Evolutionary conservation across 345 rosid species (phyloP).

Genomic region (Brassica rapa): DNA sequence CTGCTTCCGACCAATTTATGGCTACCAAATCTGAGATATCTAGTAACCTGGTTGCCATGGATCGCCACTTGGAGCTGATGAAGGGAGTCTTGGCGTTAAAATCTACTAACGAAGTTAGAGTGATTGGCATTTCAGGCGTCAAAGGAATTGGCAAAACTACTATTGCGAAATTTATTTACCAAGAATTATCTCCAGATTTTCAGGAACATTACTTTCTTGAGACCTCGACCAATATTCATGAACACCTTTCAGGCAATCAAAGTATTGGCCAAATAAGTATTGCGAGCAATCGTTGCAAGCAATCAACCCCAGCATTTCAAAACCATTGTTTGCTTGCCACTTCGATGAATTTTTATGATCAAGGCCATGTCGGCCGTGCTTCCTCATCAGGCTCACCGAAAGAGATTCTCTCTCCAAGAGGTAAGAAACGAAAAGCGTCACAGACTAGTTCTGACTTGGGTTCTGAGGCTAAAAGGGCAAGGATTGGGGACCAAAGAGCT

Average conservation of each 20-base stretch:
- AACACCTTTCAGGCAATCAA: not conserved
- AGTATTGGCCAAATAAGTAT: too few species aligned
- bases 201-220: not conserved
- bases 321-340: not conserved
- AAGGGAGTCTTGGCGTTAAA: not conserved
- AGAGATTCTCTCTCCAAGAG: not conserved
- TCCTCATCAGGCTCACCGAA: not conserved
- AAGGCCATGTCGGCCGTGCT: not conserved
- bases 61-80: not conserved
- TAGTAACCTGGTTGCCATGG: not conserved
- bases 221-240: not conserved
- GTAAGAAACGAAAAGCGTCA: not conserved
- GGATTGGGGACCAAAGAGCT: not conserved
- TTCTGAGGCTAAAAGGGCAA: not conserved
- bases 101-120: not conserved
- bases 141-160: not conserved
- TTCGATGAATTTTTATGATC: not conserved
- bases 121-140: not conserved
- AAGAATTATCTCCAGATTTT: not conserved
- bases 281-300: too few species aligned
- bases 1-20: not conserved
- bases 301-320: too few species aligned
- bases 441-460: not conserved
- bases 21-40: not conserved
- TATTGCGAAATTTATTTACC: not conserved